phyloP scores from a whole-genome alignment of 164 flowering plant genomes.

The Vitis rotundifolia region DNA sequence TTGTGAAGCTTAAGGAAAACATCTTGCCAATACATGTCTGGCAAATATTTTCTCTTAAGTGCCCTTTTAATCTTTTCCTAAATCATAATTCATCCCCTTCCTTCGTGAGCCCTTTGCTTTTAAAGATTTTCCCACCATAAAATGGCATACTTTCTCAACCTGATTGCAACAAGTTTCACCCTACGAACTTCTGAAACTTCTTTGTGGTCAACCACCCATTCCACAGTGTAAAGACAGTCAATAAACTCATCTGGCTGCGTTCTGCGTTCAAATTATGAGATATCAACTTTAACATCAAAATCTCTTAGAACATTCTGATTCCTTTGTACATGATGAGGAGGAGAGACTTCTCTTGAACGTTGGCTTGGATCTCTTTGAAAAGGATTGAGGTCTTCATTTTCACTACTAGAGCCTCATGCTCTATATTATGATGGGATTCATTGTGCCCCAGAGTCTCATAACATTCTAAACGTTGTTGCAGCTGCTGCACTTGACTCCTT shows the following conservation, averaged over 20 bases:
- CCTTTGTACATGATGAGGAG: neutral
- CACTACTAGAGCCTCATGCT: neutral
- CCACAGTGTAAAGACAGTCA: constrained; percentile 9
- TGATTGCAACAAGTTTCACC: constrained; percentile 10
- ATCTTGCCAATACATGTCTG: constrained; percentile 11
- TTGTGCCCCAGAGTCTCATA: neutral
- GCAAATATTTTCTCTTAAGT: constrained; percentile 7
- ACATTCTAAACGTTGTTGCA: neutral
- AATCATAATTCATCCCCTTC: constrained; percentile 1
- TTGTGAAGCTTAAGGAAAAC: constrained; percentile 12
- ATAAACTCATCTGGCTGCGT: constrained; percentile 12
- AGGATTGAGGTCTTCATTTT: neutral
- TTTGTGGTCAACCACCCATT: neutral
- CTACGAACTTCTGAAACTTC: neutral
- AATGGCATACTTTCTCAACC: neutral
- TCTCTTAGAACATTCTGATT: neutral
- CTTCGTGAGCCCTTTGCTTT: constrained; percentile 1
- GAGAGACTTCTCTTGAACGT: no score
- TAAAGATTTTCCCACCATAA: neutral
- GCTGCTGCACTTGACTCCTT: neutral
- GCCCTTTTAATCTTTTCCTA: constrained; percentile 9
- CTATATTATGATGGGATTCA: neutral
- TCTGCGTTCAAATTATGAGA: constrained; percentile 7
- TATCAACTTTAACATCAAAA: no score
- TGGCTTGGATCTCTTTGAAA: neutral